Conservation (phyloP, 306 rosid genomes). For the Castanea crenata region DNA sequence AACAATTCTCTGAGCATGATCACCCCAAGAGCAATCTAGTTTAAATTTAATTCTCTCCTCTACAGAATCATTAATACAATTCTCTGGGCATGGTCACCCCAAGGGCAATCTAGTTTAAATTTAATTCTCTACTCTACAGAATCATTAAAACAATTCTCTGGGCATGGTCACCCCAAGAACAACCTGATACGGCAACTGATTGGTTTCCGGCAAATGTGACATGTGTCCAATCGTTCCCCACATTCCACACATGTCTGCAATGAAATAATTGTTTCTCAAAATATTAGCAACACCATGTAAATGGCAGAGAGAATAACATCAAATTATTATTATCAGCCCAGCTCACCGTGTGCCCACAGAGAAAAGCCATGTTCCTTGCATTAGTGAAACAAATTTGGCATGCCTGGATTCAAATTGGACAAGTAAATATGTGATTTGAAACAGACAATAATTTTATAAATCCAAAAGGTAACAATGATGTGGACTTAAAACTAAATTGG, state of each 20-base stretch:
- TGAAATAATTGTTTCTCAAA: background rate
- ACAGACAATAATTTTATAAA: no score
- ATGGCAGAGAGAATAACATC: background rate
- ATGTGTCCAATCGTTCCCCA: conserved; percentile 30
- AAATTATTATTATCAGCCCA: background rate
- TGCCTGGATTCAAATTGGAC: conserved; percentile 8
- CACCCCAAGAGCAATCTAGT: background rate
- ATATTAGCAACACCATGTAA: background rate
- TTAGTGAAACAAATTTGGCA: conserved; percentile 29
- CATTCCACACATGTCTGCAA: conserved; percentile 38
- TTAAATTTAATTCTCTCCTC: no score
- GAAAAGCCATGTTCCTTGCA: conserved; percentile 39
- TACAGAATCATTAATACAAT: no score
- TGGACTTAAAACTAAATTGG: no score
- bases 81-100: no score
- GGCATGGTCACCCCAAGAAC: background rate
- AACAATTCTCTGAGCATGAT: no score
- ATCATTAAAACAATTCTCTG: no score
- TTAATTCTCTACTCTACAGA: no score
- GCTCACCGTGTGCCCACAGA: conserved; percentile 43
- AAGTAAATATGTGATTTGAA: no score
- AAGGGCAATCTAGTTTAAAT: no score
- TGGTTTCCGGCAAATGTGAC: conserved; percentile 32
- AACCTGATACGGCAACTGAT: conserved; percentile 15
- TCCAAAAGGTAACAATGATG: no score